phyloP scores from a whole-genome alignment of 169 alveolate genomes.

The Plasmodium coatneyi region DNA sequence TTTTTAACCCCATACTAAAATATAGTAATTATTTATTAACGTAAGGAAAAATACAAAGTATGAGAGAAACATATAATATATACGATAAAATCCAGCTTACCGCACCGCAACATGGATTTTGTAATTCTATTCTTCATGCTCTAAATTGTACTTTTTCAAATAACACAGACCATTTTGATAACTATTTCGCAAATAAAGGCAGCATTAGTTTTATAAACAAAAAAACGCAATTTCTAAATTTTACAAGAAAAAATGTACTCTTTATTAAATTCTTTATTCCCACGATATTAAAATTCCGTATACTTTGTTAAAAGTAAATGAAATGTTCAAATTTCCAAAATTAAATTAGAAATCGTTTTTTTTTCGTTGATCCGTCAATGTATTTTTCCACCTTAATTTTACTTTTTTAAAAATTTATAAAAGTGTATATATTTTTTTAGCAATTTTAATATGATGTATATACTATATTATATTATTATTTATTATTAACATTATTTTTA shows the following conservation, averaged over 20 bases:
- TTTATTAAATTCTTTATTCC: not conserved
- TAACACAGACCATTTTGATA: not conserved
- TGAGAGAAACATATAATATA: not conserved
- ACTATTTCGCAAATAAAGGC: not conserved
- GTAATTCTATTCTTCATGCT: not conserved
- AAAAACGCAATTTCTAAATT: not conserved
- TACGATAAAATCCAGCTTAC: not conserved
- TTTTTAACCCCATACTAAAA: not conserved
- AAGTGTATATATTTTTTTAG: not conserved
- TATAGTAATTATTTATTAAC: not conserved
- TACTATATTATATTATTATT: not conserved
- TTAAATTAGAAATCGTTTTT: not conserved
- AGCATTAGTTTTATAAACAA: not conserved
- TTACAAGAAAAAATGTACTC: not conserved
- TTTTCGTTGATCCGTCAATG: not conserved
- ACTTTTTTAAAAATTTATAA: not conserved
- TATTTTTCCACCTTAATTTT: not conserved
- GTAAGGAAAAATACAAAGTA: not conserved
- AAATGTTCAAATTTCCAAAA: not conserved
- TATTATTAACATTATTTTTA: not conserved
- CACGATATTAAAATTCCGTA: not conserved
- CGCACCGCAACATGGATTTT: not conserved
- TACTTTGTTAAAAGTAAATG: not conserved
- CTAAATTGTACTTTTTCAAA: not conserved
- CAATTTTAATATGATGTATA: not conserved